Evolutionary conservation across 169 alveolate species (phyloP).

Genomic region (Eimeria acervulina): DNA sequence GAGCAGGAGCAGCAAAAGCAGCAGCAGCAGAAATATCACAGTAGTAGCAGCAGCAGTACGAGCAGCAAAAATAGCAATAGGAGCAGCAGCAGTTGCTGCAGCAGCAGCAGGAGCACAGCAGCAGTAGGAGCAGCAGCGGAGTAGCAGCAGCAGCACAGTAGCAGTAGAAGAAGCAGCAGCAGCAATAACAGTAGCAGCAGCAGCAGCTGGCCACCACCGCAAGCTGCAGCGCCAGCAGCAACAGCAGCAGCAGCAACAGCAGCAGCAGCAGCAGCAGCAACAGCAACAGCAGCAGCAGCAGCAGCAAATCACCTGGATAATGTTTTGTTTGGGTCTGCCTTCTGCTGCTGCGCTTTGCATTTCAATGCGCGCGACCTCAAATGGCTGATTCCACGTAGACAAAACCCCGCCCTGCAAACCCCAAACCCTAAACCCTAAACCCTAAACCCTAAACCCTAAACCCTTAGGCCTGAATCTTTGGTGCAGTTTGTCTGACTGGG

Average conservation of each 20-base stretch:
- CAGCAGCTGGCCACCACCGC: not conserved
- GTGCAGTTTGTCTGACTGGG: not conserved
- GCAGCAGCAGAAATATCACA: too few relatives aligned
- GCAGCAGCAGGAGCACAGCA: too few relatives aligned
- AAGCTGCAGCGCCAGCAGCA: too few relatives aligned
- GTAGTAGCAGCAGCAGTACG: too few relatives aligned
- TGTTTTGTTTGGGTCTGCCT: constrained; percentile 80
- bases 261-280: too few relatives aligned
- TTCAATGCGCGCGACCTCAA: constrained; percentile 90
- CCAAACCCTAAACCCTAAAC: not conserved
- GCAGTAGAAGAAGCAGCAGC: not conserved
- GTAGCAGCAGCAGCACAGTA: not conserved
- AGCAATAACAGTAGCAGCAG: too few relatives aligned
- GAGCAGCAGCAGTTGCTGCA: too few relatives aligned
- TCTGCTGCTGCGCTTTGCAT: constrained; percentile 90
- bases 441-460: not conserved
- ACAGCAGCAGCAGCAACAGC: too few relatives aligned
- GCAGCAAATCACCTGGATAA: constrained; percentile 14
- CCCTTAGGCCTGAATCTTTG: not conserved
- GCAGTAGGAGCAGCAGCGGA: too few relatives aligned
- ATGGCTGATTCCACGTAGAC: constrained; percentile 91
- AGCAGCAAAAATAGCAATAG: too few relatives aligned
- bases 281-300: too few relatives aligned
- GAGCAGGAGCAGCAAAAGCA: too few relatives aligned
- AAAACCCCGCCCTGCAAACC: constrained; percentile 88